Conservation (phyloP, 169 alveolate species). For the Plasmodium cynomolgi region DNA sequence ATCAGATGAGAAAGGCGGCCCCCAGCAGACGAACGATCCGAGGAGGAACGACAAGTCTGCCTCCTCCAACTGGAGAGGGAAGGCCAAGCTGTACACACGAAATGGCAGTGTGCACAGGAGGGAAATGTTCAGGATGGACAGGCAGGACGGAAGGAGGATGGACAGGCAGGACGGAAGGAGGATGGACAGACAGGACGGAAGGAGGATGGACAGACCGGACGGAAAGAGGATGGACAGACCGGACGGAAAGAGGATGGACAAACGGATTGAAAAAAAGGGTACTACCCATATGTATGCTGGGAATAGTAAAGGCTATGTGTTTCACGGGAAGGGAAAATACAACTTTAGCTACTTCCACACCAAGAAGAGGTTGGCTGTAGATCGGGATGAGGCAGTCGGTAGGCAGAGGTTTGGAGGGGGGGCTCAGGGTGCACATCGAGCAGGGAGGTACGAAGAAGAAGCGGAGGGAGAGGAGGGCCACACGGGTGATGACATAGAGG, state of each 20-base stretch:
- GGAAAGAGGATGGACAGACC: too few relatives aligned
- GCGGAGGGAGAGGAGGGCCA: not conserved
- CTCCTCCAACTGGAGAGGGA: not conserved
- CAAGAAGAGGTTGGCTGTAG: slow-evolving; percentile 1
- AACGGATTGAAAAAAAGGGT: not conserved
- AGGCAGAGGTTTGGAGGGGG: not conserved
- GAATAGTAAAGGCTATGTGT: not conserved
- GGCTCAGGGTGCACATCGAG: not conserved
- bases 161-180: too few relatives aligned
- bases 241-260: not conserved
- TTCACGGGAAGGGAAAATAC: slow-evolving; percentile 22
- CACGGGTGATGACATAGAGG: not conserved
- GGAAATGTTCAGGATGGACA: not conserved
- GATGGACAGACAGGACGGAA: too few relatives aligned
- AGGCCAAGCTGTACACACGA: not conserved
- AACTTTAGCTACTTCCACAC: slow-evolving; percentile 57
- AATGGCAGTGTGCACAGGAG: not conserved
- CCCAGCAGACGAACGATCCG: not conserved
- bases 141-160: too few relatives aligned
- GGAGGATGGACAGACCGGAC: too few relatives aligned
- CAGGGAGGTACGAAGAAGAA: not conserved
- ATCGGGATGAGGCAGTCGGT: not conserved
- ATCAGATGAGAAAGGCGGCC: not conserved
- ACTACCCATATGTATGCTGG: not conserved
- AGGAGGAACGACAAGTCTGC: not conserved